Evolutionary conservation across 108 stramenopile species (phyloP).

Genomic region (Nitzschia sp.): DNA sequence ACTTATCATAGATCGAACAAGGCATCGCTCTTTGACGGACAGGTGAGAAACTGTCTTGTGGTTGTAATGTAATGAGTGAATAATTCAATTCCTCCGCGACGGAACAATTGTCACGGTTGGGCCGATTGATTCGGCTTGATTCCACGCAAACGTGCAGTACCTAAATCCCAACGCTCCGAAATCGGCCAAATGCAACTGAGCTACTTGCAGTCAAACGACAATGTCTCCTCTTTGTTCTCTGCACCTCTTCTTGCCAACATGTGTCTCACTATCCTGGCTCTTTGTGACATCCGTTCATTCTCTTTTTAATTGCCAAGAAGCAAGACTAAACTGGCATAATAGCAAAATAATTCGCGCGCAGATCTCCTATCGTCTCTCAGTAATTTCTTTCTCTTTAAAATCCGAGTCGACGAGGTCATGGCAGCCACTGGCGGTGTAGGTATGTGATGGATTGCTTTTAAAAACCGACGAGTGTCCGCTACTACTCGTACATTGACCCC

Average conservation of each 20-base stretch:
- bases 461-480: not conserved
- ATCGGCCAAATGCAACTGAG: not conserved
- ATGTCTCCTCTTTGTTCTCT: not conserved
- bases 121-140: not conserved
- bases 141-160: not conserved
- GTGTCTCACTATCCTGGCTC: not conserved
- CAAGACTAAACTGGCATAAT: not conserved
- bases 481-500: too few species aligned
- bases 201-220: not conserved
- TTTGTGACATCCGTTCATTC: not conserved
- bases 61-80: not conserved
- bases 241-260: not conserved
- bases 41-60: not conserved
- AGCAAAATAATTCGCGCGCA: not conserved
- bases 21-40: not conserved
- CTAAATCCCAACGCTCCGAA: not conserved
- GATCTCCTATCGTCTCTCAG: too few species aligned
- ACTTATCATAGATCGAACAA: too few species aligned
- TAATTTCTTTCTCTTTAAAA: conserved; percentile 1
- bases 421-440: not conserved
- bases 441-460: not conserved
- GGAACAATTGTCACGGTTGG: not conserved
- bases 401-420: not conserved
- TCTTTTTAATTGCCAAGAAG: not conserved
- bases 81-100: conserved; percentile 1